Evolutionary conservation across 371 early-diverging fungal species (phyloP).

Genomic region (Saksenaea oblongispora): DNA sequence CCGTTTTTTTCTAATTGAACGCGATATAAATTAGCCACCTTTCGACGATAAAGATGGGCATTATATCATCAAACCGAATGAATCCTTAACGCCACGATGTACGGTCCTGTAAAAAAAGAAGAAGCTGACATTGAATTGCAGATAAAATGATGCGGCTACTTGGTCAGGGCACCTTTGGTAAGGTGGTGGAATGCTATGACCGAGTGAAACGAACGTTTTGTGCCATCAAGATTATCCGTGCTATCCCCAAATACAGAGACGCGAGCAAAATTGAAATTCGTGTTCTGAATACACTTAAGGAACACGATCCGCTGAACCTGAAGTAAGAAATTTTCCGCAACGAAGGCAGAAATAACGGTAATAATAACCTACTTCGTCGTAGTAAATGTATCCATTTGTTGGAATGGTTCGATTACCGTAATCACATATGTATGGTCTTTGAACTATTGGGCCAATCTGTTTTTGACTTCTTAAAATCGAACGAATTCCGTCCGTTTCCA

Average conservation of each 20-base stretch:
- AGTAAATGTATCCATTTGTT: slow-evolving; percentile 78
- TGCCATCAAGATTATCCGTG: slow-evolving; percentile 88
- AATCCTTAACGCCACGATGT: slow-evolving; percentile 76
- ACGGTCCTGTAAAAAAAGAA: slow-evolving; percentile 23
- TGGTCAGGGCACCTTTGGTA: slow-evolving; percentile 98
- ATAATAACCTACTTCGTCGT: background rate
- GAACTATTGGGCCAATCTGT: slow-evolving; percentile 85
- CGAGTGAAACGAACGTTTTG: slow-evolving; percentile 52
- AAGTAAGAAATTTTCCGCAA: slow-evolving; percentile 46
- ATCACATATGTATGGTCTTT: slow-evolving; percentile 98
- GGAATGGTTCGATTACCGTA: slow-evolving; percentile 81
- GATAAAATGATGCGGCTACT: slow-evolving; percentile 81
- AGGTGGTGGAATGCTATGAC: slow-evolving; percentile 91
- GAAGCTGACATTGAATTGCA: slow-evolving; percentile 19
- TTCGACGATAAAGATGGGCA: slow-evolving; percentile 94
- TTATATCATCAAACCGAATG: slow-evolving; percentile 76
- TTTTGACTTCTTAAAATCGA: slow-evolving; percentile 93
- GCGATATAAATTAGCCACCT: slow-evolving; percentile 19
- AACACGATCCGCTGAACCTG: slow-evolving; percentile 71
- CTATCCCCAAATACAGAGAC: slow-evolving; percentile 93
- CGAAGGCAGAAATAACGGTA: background rate
- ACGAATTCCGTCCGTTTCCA: slow-evolving; percentile 87
- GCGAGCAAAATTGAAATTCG: slow-evolving; percentile 90
- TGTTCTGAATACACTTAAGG: slow-evolving; percentile 77
- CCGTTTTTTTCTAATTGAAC: background rate